A percentile compares a stretch with the other conserved stretches of the same genome.
Evolutionary conservation across 179 eudicot species (phyloP).

Genomic region (Carnegiea gigantea): DNA sequence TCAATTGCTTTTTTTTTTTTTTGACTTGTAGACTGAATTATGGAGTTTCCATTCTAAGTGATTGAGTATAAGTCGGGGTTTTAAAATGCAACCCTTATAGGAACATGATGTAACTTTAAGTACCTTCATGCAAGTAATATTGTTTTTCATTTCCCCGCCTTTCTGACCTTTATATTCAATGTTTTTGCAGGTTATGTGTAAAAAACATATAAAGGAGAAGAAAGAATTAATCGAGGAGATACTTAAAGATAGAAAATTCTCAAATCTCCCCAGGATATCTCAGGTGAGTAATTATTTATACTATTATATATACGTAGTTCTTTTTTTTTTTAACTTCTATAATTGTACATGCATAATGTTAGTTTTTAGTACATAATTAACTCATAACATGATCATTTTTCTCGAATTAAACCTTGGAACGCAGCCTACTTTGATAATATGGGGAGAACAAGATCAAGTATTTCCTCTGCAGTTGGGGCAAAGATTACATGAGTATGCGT

Average conservation of each 20-base stretch:
- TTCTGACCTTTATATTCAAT: not conserved
- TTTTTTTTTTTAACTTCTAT: not conserved
- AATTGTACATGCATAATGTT: not conserved
- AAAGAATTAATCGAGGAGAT: constrained; percentile 51
- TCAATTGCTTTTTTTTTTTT: too few species aligned
- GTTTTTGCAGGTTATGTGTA: constrained; percentile 51
- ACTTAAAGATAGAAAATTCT: constrained; percentile 40
- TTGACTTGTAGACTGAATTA: too few species aligned
- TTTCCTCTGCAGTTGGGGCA: constrained; percentile 69
- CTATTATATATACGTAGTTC: not conserved
- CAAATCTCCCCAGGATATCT: constrained; percentile 49
- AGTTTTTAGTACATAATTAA: too few species aligned
- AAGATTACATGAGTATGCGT: constrained; percentile 56
- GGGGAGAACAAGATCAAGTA: constrained; percentile 91
- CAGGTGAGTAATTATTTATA: constrained; percentile 34
- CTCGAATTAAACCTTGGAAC: not conserved
- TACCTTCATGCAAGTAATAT: too few species aligned
- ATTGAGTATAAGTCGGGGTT: too few species aligned
- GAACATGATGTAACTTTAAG: too few species aligned
- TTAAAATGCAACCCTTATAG: too few species aligned
- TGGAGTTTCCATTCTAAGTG: too few species aligned
- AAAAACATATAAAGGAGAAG: constrained; percentile 43
- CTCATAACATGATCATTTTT: not conserved
- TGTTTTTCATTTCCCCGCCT: too few species aligned
- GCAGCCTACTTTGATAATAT: constrained; percentile 69